Percentiles rank a stretch among this genome's conserved stretches.
These are phyloP conservation scores for Trichoderma gracile DNA, from an alignment of 2,329 filamentous ascomycete genomes.

Conservation along the genomic window DNA sequence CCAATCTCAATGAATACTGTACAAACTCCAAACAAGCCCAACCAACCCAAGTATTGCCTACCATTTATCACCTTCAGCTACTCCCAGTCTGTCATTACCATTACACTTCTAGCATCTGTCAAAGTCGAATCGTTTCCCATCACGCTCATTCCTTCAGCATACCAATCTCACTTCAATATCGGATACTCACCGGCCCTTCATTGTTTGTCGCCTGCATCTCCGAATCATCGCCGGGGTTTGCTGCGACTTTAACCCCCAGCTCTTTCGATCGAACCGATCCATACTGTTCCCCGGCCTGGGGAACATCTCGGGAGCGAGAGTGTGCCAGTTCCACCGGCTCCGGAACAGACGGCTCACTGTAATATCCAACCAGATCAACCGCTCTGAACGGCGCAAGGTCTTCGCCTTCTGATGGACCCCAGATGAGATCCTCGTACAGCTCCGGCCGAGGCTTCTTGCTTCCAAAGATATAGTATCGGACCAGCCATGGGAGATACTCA, in stretches of 20 bases:
- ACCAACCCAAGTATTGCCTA: too few species aligned
- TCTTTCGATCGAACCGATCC: background rate
- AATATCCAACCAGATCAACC: background rate
- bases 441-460: conserved; percentile 33
- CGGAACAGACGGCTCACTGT: background rate
- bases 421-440: conserved; percentile 40
- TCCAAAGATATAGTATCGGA: conserved; percentile 33
- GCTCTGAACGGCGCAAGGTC: conserved; percentile 9
- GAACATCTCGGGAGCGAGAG: background rate
- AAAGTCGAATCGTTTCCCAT: background rate
- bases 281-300: background rate
- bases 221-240: background rate
- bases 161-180: background rate
- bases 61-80: background rate
- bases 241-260: background rate
- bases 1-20: background rate
- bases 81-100: background rate
- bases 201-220: conserved; percentile 22
- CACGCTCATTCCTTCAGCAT: background rate
- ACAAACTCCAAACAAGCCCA: too few species aligned
- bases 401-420: conserved; percentile 29
- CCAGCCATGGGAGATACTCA: conserved; percentile 41
- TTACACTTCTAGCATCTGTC: background rate
- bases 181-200: conserved; percentile 4
- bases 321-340: conserved; percentile 23